A percentile compares a stretch with the other conserved stretches of the same genome.
phyloP scores from a whole-genome alignment of 2,329 filamentous ascomycete species.

The Alternaria sp. region DNA sequence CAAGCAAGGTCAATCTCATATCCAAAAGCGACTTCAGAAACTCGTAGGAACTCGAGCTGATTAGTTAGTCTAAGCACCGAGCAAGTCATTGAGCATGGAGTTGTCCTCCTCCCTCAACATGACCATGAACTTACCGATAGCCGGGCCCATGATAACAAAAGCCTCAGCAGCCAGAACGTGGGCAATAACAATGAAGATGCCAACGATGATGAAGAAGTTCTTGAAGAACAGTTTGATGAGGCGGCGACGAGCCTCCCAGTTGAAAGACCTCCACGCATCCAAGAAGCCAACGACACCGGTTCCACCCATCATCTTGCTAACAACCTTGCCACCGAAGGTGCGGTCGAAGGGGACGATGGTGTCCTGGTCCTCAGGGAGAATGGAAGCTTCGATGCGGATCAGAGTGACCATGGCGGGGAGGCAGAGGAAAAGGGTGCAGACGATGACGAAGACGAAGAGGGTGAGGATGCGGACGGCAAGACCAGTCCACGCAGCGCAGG shows the following conservation, averaged over 20 bases:
- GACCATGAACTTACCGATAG: conserved; percentile 29
- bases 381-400: conserved; percentile 83
- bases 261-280: conserved; percentile 82
- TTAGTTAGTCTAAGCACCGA: background rate
- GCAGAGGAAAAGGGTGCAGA: conserved; percentile 70
- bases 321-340: conserved; percentile 77
- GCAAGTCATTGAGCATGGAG: background rate
- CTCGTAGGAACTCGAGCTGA: background rate
- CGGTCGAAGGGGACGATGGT: conserved; percentile 91
- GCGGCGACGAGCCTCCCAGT: conserved; percentile 72
- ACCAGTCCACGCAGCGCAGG: conserved; percentile 42
- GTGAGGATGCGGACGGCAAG: conserved; percentile 52
- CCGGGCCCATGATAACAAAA: conserved; percentile 55
- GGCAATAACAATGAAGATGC: conserved; percentile 55
- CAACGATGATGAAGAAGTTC: conserved; percentile 63
- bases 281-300: conserved; percentile 72
- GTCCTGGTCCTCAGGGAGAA: conserved; percentile 81
- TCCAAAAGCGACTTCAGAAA: background rate
- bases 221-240: conserved; percentile 79
- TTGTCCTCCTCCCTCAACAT: background rate
- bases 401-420: conserved; percentile 81
- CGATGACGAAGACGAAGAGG: conserved; percentile 47
- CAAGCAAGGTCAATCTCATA: background rate
- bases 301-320: conserved; percentile 75
- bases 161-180: conserved; percentile 61